Conservation (phyloP, 192 early-diverging fungal genomes). For the Pilaira anomala region DNA sequence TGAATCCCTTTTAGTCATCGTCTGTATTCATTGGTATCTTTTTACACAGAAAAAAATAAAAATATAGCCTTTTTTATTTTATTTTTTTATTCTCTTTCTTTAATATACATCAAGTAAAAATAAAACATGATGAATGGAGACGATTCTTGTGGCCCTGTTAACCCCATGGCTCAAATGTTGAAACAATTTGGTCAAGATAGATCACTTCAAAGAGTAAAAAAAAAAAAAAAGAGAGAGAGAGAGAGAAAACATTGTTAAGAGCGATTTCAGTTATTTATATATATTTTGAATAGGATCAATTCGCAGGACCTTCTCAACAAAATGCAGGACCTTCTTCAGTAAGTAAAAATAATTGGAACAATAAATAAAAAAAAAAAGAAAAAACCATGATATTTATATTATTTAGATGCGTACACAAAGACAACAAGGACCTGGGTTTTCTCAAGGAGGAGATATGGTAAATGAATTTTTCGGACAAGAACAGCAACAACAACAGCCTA, state of each 20-base stretch:
- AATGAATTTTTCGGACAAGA: slow-evolving; percentile 40
- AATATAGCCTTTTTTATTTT: too few relatives aligned
- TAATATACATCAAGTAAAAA: too few relatives aligned
- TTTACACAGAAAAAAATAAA: too few relatives aligned
- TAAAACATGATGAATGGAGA: slow-evolving; percentile 45
- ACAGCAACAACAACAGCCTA: slow-evolving; percentile 10
- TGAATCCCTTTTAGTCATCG: too few relatives aligned
- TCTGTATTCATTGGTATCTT: too few relatives aligned
- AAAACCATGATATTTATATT: background rate
- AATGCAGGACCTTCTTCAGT: slow-evolving; percentile 18
- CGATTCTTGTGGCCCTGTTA: slow-evolving; percentile 68
- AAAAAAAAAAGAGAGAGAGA: too few relatives aligned
- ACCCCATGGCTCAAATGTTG: slow-evolving; percentile 72
- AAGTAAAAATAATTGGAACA: background rate
- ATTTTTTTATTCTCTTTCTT: too few relatives aligned
- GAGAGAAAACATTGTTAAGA: too few relatives aligned
- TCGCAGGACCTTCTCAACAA: slow-evolving; percentile 22
- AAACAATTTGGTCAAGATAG: slow-evolving; percentile 80
- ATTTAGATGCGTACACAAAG: slow-evolving; percentile 36
- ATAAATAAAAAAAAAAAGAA: too few relatives aligned
- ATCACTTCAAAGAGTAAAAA: slow-evolving; percentile 69
- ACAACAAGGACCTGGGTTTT: slow-evolving; percentile 28
- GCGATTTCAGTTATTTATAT: too few relatives aligned
- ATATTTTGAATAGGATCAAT: slow-evolving; percentile 27
- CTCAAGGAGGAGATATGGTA: slow-evolving; percentile 26